Evolutionary conservation across 768 basidiomycete species (phyloP).

Genomic region (Phlegmacium glaucopus): DNA sequence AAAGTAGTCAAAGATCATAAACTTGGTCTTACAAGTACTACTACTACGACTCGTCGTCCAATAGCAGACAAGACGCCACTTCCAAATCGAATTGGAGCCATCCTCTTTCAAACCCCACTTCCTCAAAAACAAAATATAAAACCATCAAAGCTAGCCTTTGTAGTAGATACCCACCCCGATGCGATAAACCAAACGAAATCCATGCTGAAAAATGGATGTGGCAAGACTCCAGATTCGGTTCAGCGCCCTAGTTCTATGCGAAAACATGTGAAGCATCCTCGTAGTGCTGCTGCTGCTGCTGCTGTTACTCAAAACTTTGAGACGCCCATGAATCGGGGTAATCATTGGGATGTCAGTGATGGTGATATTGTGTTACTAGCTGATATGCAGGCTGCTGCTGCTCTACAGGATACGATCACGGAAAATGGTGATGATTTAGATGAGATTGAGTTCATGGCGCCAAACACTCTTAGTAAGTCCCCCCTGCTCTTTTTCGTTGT

Average conservation of each 20-base stretch:
- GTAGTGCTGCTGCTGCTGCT: no score
- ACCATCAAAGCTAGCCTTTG: conserved; percentile 29
- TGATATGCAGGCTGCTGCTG: conserved; percentile 18
- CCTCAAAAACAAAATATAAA: conserved; percentile 27
- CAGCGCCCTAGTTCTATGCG: conserved; percentile 67
- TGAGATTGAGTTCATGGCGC: conserved; percentile 52
- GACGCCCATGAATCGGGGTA: conserved; percentile 63
- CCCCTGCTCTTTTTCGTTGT: background rate
- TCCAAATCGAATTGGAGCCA: conserved; percentile 49
- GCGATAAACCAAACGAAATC: background rate
- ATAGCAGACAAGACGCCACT: conserved; percentile 78
- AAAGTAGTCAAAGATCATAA: conserved; percentile 21
- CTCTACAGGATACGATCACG: conserved; percentile 20
- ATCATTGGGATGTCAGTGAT: conserved; percentile 78
- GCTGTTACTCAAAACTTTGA: conserved; percentile 52
- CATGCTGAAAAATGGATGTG: conserved; percentile 18
- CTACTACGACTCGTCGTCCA: conserved; percentile 39
- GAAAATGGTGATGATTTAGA: conserved; percentile 38
- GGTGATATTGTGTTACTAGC: conserved; percentile 28
- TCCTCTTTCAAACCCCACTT: conserved; percentile 33
- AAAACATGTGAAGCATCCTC: conserved; percentile 56
- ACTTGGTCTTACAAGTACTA: conserved; percentile 17
- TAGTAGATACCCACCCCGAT: conserved; percentile 14
- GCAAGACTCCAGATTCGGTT: conserved; percentile 33
- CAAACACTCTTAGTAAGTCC: conserved; percentile 38